Conservation (phyloP, 176 grass and related monocot genomes). For the Rhynchospora breviuscula region DNA sequence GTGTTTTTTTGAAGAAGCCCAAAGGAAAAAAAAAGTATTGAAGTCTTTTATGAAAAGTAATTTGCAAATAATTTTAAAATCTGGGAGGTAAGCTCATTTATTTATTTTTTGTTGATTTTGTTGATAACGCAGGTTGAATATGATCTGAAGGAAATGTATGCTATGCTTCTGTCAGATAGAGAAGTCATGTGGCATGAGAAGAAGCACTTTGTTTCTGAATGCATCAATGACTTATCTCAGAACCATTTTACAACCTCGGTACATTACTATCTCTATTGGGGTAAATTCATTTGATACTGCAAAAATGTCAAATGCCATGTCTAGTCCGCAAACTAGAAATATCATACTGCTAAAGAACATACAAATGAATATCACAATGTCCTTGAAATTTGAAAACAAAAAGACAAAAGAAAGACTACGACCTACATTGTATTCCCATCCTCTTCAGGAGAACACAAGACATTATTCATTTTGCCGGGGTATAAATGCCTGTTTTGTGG, state of each 20-base stretch:
- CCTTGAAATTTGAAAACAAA: not conserved
- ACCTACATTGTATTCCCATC: not conserved
- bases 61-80: not conserved
- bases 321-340: not conserved
- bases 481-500: not conserved
- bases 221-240: slow-evolving; percentile 47
- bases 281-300: not conserved
- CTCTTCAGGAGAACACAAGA: not conserved
- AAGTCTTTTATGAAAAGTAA: slow-evolving; percentile 10
- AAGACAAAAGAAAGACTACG: not conserved
- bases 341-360: not conserved
- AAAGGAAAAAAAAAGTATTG: not conserved
- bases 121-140: slow-evolving; percentile 47
- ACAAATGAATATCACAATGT: not conserved
- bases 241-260: slow-evolving; percentile 47
- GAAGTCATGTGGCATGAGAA: slow-evolving; percentile 57
- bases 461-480: not conserved
- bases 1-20: not conserved
- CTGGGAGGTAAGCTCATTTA: not conserved
- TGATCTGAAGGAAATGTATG: slow-evolving; percentile 46
- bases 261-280: slow-evolving; percentile 16
- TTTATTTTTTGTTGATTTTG: slow-evolving; percentile 22
- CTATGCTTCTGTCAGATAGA: slow-evolving; percentile 49
- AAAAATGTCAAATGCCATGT: not conserved
- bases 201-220: slow-evolving; percentile 47